Conservation (phyloP, 257 asterid genomes). For the Eustoma russellianum region DNA sequence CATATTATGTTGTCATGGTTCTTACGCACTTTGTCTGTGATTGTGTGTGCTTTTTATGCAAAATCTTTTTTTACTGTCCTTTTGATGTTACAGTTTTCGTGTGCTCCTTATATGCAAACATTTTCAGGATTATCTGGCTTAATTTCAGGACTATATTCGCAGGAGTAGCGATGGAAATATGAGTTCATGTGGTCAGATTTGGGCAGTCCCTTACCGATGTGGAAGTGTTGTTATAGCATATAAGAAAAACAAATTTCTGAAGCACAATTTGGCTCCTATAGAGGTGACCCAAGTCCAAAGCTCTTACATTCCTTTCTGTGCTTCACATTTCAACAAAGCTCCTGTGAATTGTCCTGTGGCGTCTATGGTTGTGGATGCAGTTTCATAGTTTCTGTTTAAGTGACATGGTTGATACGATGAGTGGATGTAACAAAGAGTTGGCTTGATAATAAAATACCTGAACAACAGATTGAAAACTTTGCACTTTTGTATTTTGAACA, state of each 20-base stretch:
- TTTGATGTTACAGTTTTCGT: constrained; percentile 4
- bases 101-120: constrained; percentile 7
- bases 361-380: neutral
- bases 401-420: too few species aligned
- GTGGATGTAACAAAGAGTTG: too few species aligned
- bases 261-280: constrained; percentile 59
- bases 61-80: neutral
- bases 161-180: constrained; percentile 78
- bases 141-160: constrained; percentile 96
- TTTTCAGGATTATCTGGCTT: constrained; percentile 30
- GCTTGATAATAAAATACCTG: too few species aligned
- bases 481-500: too few species aligned
- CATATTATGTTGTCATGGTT: neutral
- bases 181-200: constrained; percentile 60
- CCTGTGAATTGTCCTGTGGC: neutral
- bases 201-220: constrained; percentile 96
- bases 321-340: neutral
- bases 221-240: constrained; percentile 95
- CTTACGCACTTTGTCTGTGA: neutral
- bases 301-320: constrained; percentile 2
- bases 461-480: too few species aligned
- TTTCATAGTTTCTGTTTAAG: neutral
- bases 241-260: constrained; percentile 60
- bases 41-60: neutral
- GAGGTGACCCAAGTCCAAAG: constrained; percentile 36